Conservation (phyloP, 371 early-diverging fungal species). For the Choanephora cucurbitarum region DNA sequence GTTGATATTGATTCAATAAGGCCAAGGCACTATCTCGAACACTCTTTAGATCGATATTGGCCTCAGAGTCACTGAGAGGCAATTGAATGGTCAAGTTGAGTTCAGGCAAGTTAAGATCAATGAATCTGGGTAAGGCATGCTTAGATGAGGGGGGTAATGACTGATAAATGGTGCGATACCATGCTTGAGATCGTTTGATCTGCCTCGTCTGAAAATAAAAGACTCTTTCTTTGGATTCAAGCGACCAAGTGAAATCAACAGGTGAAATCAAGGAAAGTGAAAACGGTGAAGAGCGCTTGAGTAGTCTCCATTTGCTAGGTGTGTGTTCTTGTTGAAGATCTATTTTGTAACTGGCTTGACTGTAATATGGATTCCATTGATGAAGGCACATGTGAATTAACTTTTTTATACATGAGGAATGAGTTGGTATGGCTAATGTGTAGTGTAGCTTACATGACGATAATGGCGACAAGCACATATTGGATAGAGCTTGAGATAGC, state of each 20-base stretch:
- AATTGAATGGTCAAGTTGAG: background rate
- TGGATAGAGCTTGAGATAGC: slow-evolving; percentile 5
- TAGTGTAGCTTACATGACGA: background rate
- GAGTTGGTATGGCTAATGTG: no score
- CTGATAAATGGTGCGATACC: slow-evolving; percentile 16
- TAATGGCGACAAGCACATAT: background rate
- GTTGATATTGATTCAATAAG: slow-evolving; percentile 4
- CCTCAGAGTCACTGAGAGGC: slow-evolving; percentile 3
- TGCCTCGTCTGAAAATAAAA: slow-evolving; percentile 14
- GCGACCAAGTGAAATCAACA: background rate
- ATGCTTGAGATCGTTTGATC: slow-evolving; percentile 2
- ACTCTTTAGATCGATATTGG: slow-evolving; percentile 7
- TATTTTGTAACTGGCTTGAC: background rate
- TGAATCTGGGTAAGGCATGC: background rate
- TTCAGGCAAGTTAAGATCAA: slow-evolving; percentile 8
- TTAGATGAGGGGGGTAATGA: slow-evolving; percentile 7
- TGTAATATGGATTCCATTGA: background rate
- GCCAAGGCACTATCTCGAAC: slow-evolving; percentile 14
- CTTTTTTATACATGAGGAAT: background rate
- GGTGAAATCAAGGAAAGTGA: slow-evolving; percentile 2
- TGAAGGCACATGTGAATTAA: background rate
- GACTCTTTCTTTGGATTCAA: background rate
- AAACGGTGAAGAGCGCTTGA: background rate
- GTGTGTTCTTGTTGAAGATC: background rate
- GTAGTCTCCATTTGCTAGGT: no score